Percentiles rank a stretch among this genome's conserved stretches.
phyloP scores from a whole-genome alignment of 176 grass and related monocot species.

The Luzula sylvatica region DNA sequence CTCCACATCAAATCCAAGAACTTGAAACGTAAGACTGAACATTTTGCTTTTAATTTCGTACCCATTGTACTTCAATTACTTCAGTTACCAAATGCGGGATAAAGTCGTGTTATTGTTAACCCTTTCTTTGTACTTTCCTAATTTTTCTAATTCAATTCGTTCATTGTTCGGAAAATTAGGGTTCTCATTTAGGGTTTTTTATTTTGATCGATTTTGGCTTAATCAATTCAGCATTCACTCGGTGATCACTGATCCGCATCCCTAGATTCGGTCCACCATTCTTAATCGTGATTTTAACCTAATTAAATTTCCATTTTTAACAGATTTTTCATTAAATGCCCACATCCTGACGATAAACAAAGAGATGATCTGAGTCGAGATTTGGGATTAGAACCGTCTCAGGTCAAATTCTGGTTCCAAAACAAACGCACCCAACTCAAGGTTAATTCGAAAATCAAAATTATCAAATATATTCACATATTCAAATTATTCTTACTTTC shows the following conservation, averaged over 20 bases:
- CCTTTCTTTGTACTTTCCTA: too few relatives aligned
- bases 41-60: too few relatives aligned
- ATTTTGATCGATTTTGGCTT: background rate
- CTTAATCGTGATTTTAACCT: background rate
- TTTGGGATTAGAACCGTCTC: slow-evolving; percentile 25
- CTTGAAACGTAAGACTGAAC: slow-evolving; percentile 55
- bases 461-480: too few relatives aligned
- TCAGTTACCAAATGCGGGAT: too few relatives aligned
- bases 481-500: background rate
- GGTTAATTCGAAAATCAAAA: slow-evolving; percentile 4
- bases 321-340: slow-evolving; percentile 31
- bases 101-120: too few relatives aligned
- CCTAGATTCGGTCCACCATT: background rate
- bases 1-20: slow-evolving; percentile 82
- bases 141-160: too few relatives aligned
- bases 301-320: background rate
- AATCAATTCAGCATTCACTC: background rate
- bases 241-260: too few relatives aligned
- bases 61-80: background rate
- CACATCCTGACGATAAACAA: slow-evolving; percentile 36
- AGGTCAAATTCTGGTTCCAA: slow-evolving; percentile 51
- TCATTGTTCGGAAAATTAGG: too few relatives aligned
- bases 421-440: slow-evolving; percentile 39
- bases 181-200: too few relatives aligned
- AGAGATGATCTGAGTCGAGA: slow-evolving; percentile 25